Conservation (phyloP, 768 basidiomycete genomes). For the Chalciporus sphaerocephalus region DNA sequence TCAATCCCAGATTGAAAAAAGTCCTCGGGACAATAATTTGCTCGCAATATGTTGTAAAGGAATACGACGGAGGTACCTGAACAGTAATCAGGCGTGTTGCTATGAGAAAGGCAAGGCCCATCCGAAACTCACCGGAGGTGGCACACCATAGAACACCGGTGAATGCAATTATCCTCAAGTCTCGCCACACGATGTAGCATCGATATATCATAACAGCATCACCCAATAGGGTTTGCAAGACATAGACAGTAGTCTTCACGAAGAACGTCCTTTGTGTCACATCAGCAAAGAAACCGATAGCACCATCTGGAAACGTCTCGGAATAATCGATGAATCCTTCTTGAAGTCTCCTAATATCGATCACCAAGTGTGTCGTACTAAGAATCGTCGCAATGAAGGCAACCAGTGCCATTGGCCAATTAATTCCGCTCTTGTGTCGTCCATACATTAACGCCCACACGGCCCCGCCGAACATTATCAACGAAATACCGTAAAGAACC, state of each 20-base stretch:
- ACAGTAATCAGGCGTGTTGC: not conserved
- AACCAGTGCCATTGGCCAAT: slow-evolving; percentile 21
- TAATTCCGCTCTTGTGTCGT: slow-evolving; percentile 15
- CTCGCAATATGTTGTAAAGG: slow-evolving; percentile 3
- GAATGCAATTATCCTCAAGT: slow-evolving; percentile 6
- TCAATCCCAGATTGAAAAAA: not conserved
- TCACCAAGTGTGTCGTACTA: slow-evolving; percentile 24
- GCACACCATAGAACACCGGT: slow-evolving; percentile 17
- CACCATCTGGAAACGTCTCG: slow-evolving; percentile 21
- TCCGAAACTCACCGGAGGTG: slow-evolving; percentile 11
- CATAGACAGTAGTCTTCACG: slow-evolving; percentile 26
- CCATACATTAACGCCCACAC: slow-evolving; percentile 21
- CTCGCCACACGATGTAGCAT: slow-evolving; percentile 21
- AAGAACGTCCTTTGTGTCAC: slow-evolving; percentile 27
- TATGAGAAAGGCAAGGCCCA: not conserved
- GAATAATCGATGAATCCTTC: slow-evolving; percentile 24
- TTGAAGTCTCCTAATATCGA: slow-evolving; percentile 23
- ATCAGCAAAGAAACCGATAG: slow-evolving; percentile 28
- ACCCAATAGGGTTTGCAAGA: slow-evolving; percentile 23
- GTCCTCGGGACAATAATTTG: not conserved
- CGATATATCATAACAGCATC: slow-evolving; percentile 24
- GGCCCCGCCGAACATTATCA: slow-evolving; percentile 21
- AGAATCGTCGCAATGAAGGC: slow-evolving; percentile 20
- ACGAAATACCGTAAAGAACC: slow-evolving; percentile 23
- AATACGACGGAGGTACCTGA: slow-evolving; percentile 10